Conservation (phyloP, 164 flowering plant species). For the Stephania yunnanensis region DNA sequence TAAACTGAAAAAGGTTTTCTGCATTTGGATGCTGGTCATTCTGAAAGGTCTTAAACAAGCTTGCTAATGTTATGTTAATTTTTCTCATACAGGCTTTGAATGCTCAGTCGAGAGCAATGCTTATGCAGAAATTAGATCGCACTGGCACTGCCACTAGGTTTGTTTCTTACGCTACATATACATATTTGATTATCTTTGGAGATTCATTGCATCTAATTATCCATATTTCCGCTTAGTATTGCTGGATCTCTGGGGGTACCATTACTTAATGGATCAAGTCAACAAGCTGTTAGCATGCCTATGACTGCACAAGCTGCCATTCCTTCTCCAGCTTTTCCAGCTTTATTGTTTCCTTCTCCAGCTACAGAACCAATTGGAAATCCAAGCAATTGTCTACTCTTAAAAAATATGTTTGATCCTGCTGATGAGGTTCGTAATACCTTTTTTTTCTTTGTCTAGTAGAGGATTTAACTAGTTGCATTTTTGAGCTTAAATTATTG, state of each 20-base stretch:
- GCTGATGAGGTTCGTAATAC: constrained; percentile 54
- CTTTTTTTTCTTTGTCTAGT: constrained; percentile 3
- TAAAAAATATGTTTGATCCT: constrained; percentile 97
- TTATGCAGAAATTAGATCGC: constrained; percentile 83
- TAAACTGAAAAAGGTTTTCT: neutral
- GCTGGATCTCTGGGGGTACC: constrained; percentile 69
- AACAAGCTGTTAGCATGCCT: constrained; percentile 36
- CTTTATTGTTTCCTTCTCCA: constrained; percentile 25
- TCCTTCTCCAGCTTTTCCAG: constrained; percentile 33
- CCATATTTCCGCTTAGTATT: constrained; percentile 39
- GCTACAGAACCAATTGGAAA: constrained; percentile 54
- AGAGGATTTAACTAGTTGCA: neutral
- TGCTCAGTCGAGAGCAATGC: constrained; percentile 91
- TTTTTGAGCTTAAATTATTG: constrained; percentile 9
- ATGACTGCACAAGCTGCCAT: constrained; percentile 37
- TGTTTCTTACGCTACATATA: constrained; percentile 5
- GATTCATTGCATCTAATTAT: constrained; percentile 10
- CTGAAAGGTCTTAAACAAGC: neutral
- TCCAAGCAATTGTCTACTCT: constrained; percentile 64
- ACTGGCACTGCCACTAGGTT: constrained; percentile 79
- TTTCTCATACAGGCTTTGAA: constrained; percentile 60
- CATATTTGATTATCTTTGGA: neutral
- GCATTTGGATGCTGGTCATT: neutral
- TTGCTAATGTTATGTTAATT: constrained; percentile 1
- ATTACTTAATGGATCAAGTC: constrained; percentile 49